These are phyloP conservation scores for Syncephalastrum contaminatum DNA, from an alignment of 371 early-diverging fungal genomes.

Conservation along the genomic window DNA sequence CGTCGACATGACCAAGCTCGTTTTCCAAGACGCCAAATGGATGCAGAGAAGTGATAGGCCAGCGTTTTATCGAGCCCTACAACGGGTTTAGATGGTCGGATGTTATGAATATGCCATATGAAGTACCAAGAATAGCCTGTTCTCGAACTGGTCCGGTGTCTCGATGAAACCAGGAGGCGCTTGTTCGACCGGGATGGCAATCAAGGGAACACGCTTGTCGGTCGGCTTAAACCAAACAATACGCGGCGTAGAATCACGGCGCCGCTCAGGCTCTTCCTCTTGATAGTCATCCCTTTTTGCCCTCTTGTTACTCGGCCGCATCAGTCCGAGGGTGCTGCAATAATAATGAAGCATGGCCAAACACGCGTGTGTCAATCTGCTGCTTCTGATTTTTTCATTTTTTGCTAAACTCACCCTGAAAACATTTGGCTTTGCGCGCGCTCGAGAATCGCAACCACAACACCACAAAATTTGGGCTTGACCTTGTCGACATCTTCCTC, in stretches of 20 bases:
- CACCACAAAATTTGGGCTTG: slow-evolving; percentile 61
- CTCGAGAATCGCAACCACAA: slow-evolving; percentile 64
- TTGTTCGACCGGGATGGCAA: slow-evolving; percentile 71
- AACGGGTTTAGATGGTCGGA: slow-evolving; percentile 16
- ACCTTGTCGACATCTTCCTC: slow-evolving; percentile 52
- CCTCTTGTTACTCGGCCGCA: slow-evolving; percentile 57
- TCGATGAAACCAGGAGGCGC: slow-evolving; percentile 68
- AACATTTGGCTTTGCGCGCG: slow-evolving; percentile 61
- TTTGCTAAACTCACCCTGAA: slow-evolving; percentile 36
- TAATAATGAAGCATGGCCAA: slow-evolving; percentile 5
- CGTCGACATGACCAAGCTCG: slow-evolving; percentile 65
- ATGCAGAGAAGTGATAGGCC: slow-evolving; percentile 71
- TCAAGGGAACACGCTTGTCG: slow-evolving; percentile 76
- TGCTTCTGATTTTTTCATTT: not conserved
- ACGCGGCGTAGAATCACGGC: slow-evolving; percentile 26
- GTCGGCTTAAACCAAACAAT: slow-evolving; percentile 88
- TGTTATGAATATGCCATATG: not conserved
- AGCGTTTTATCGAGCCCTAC: slow-evolving; percentile 64
- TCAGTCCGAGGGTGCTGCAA: slow-evolving; percentile 48
- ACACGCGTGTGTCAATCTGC: slow-evolving; percentile 1
- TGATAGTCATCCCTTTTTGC: slow-evolving; percentile 22
- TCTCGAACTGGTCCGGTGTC: slow-evolving; percentile 53
- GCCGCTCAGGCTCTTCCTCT: slow-evolving; percentile 23
- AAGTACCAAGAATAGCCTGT: slow-evolving; percentile 53
- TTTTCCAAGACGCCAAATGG: slow-evolving; percentile 70